Evolutionary conservation across 2,329 filamentous ascomycete species (phyloP), one percentile per base, ranked within the genome.

Genomic region (Aspergillus uvarum): DNA sequence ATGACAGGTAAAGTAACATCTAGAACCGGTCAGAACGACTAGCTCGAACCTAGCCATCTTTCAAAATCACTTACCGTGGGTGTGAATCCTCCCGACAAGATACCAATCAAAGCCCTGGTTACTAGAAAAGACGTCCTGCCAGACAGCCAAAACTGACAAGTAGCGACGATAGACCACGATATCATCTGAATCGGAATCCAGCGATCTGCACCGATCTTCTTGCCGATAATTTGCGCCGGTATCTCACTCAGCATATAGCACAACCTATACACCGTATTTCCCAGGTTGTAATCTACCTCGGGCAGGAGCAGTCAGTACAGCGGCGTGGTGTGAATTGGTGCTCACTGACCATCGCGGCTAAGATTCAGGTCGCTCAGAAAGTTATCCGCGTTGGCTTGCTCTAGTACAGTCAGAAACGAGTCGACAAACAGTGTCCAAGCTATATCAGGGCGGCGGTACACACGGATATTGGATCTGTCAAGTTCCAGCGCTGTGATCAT

Each of bases 401-500:
- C 59, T 62, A 24, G 29, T 42, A 49, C 32, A 38, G 59, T 61
- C 38, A 67, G 58, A 55, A 51, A 26, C 29, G 8, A 11, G 42
- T 47, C 21, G 58, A 49, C 6, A 19, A 68, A 85, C 82, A 16
- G 86, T 71, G 67, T 85, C 82, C 8, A 29, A 3, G 51, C 44
- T 32, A 12, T 49, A 86, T n/a, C 11, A 19, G 38, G 16, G 38
- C 38, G 38, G 14, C 16, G 16, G 72, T 0, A 86, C 60, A 6
- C 55, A 64, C 63, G 63, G 26, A 64, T 54, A 64, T 87, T 88
- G 29, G 83, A 83, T 35, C 85, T 78, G 69, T 87, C 85, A 3
- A 87, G 74, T 67, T 87, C 83, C 8, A 87, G 72, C 0, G 82
- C 83, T 55, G 86, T 83, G 70, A 87, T 86, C 82, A 85, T 85